These are phyloP conservation scores for Arthrobotrys iridis DNA, from an alignment of 2,329 filamentous ascomycete species.

Conservation along the genomic window DNA sequence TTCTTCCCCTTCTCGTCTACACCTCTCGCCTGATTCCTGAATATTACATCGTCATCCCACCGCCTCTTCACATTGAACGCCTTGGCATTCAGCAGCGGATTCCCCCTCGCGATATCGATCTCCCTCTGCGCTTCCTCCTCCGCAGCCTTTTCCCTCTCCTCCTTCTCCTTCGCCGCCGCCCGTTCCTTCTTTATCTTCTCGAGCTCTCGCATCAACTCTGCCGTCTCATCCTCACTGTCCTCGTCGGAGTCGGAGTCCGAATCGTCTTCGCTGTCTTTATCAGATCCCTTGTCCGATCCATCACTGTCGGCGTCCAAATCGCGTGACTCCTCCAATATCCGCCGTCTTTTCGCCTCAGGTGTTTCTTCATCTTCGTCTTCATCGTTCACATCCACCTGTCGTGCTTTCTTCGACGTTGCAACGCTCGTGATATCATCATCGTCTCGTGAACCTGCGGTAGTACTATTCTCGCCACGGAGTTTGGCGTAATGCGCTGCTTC, in stretches of 20 bases:
- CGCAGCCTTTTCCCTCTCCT: constrained; percentile 82
- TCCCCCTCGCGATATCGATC: constrained; percentile 87
- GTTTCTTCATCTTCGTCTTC: constrained; percentile 70
- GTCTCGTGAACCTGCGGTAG: constrained; percentile 58
- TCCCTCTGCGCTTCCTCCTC: constrained; percentile 85
- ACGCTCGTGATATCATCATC: constrained; percentile 62
- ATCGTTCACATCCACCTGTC: constrained; percentile 60
- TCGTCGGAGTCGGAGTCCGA: constrained; percentile 66
- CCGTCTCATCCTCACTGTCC: constrained; percentile 82
- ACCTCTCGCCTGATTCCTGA: constrained; percentile 96
- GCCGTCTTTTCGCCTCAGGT: constrained; percentile 80
- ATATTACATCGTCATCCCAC: constrained; percentile 99
- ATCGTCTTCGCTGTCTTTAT: constrained; percentile 61
- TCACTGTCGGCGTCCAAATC: constrained; percentile 87
- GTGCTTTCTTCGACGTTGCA: constrained; percentile 60
- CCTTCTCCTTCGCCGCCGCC: constrained; percentile 80
- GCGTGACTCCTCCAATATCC: constrained; percentile 85
- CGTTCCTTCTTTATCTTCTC: constrained; percentile 92
- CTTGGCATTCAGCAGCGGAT: constrained; percentile 81
- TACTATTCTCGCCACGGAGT: constrained; percentile 67
- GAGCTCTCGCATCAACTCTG: constrained; percentile 88
- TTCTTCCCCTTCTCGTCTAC: constrained; percentile 88
- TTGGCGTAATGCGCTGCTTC: constrained; percentile 89
- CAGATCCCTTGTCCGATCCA: constrained; percentile 63
- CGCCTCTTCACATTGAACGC: constrained; percentile 89